Evolutionary conservation across 2,329 filamentous ascomycete genomes (phyloP).

Genomic region (Pseudocercospora cruenta): DNA sequence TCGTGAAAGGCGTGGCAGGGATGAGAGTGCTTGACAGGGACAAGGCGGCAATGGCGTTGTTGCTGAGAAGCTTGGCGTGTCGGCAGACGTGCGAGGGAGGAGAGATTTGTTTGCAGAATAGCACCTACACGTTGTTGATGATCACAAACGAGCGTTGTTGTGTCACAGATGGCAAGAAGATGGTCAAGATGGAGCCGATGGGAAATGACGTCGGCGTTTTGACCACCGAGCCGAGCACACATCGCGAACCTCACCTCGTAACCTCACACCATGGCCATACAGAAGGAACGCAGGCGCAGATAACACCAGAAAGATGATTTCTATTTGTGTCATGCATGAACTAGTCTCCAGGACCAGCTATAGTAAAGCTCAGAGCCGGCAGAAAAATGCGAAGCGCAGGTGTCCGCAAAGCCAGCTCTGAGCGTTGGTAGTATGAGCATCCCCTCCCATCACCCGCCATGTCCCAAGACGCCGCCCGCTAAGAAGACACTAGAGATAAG

Average conservation of each 20-base stretch:
- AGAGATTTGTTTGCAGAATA: too few relatives aligned
- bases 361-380: neutral
- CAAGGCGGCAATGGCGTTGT: neutral
- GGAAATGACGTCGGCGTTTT: neutral
- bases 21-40: neutral
- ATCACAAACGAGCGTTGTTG: too few relatives aligned
- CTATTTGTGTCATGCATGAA: conserved; percentile 1
- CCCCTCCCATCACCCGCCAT: neutral
- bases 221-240: neutral
- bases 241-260: neutral
- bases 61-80: too few relatives aligned
- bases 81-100: too few relatives aligned
- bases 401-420: conserved; percentile 4
- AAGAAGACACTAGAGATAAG: conserved; percentile 5
- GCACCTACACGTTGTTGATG: too few relatives aligned
- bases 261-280: neutral
- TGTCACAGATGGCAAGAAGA: too few relatives aligned
- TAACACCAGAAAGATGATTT: neutral
- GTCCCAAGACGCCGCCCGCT: conserved; percentile 3
- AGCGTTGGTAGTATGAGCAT: neutral
- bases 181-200: neutral
- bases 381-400: neutral
- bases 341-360: neutral
- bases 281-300: neutral
- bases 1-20: neutral